Base-by-base conservation (phyloP, 768 basidiomycete genomes). In the Mycena amicta region DNA sequence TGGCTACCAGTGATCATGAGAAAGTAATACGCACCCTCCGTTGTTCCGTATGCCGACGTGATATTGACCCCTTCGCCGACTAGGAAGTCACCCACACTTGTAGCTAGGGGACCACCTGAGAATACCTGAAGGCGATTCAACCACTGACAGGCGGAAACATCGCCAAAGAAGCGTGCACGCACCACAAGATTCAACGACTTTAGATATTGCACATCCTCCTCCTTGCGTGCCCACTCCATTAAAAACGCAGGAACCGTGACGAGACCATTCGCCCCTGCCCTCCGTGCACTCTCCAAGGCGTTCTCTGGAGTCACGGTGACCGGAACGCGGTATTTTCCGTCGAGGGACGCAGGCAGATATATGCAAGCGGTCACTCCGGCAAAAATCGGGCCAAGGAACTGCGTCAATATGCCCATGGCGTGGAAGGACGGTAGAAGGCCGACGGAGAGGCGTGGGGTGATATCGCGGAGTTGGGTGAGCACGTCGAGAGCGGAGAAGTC, bases 381-480 rank as follows among this genome's bases (percentile, higher is more conserved):
- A 30, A 64, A 70, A 15, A 78, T 25, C 2, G 76, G 67, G 23
- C 60, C 41, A 3, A 75, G 59, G 1, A 79, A 50, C 30, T 77
- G 75, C 2, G 66, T 45, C n/a, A 50, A 54, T 5, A 72, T 23
- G 0, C 77, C 77, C 2, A 73, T 59, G 0, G 65, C 69, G 59
- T 80, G 77, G 65, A 80, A 80, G 11, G 76, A 31, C 11, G 79
- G 78, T 11, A 79, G 65, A 20, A 65, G 62, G 33, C 52, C 52
- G 37, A 41, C 52, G 52, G 52, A 30, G 23, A 39, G 52, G 23
- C 52, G 52, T 4, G 52, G 52, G 13, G 52, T 29, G 22, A 53
- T 30, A 8, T 12, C 39, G 20, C 33, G 31, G 33, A 26, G 28
- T 23, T 53, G 16, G 5, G n/a, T 13, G 52, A 41, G 37, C 4